Evolutionary conservation across 768 basidiomycete genomes (phyloP).

Genomic region (Psilocybe tampanensis): DNA sequence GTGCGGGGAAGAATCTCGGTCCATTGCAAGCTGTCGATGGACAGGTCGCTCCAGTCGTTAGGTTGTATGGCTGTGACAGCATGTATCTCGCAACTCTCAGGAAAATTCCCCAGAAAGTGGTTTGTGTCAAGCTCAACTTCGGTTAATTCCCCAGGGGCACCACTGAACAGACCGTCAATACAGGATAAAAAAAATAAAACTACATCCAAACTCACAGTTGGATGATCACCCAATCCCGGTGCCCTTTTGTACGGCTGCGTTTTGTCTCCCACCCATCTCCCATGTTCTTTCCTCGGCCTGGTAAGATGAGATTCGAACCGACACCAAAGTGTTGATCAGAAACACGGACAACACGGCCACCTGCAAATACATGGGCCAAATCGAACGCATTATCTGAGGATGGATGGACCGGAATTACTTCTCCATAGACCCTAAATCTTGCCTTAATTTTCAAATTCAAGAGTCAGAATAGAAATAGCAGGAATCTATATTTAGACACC

Average conservation of each 20-base stretch:
- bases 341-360: slow-evolving; percentile 79
- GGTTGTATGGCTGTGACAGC: slow-evolving; percentile 45
- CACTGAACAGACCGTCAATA: slow-evolving; percentile 44
- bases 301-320: slow-evolving; percentile 88
- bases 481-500: slow-evolving; percentile 30
- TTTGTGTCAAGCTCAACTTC: slow-evolving; percentile 89
- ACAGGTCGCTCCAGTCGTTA: slow-evolving; percentile 38
- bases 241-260: slow-evolving; percentile 75
- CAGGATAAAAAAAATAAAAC: background rate
- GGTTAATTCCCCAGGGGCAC: slow-evolving; percentile 71
- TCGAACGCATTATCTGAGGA: slow-evolving; percentile 60
- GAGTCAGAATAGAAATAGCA: slow-evolving; percentile 6
- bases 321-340: slow-evolving; percentile 97
- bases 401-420: slow-evolving; percentile 69
- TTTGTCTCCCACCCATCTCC: slow-evolving; percentile 99
- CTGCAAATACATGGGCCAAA: slow-evolving; percentile 88
- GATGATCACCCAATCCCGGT: slow-evolving; percentile 91
- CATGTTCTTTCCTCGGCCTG: slow-evolving; percentile 94
- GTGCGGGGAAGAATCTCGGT: slow-evolving; percentile 70
- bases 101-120: slow-evolving; percentile 96
- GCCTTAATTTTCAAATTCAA: slow-evolving; percentile 59
- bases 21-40: slow-evolving; percentile 60
- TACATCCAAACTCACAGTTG: slow-evolving; percentile 63
- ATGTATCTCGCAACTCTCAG: slow-evolving; percentile 83
- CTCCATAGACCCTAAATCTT: slow-evolving; percentile 89